Conservation (phyloP, 352 stramenopile species). For the Globisporangium spiculum region DNA sequence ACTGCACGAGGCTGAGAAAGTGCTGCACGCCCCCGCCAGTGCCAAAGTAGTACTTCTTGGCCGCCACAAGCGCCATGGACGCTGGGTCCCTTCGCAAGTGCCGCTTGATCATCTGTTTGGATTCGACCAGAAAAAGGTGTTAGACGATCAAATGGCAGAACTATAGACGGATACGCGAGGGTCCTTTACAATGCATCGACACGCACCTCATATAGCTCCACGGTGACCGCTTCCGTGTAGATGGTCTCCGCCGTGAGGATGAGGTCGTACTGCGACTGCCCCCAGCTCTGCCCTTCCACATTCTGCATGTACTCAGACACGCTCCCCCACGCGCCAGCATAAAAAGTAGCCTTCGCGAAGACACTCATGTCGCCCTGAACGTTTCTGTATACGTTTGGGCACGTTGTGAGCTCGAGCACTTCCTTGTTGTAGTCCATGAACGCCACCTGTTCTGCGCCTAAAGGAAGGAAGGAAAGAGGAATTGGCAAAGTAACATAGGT, state of each 20-base stretch:
- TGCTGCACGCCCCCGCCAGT: slow-evolving; percentile 86
- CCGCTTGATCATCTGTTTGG: slow-evolving; percentile 63
- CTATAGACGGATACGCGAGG: neutral
- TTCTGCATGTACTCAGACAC: slow-evolving; percentile 54
- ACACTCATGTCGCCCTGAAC: slow-evolving; percentile 20
- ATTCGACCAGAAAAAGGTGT: neutral
- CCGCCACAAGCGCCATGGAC: slow-evolving; percentile 62
- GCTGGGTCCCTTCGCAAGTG: slow-evolving; percentile 45
- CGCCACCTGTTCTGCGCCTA: slow-evolving; percentile 51
- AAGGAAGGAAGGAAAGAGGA: too few species aligned
- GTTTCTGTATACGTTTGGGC: slow-evolving; percentile 70
- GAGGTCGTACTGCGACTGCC: slow-evolving; percentile 61
- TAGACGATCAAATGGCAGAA: neutral
- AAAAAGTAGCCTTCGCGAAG: slow-evolving; percentile 55
- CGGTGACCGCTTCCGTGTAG: slow-evolving; percentile 75
- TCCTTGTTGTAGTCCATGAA: slow-evolving; percentile 90
- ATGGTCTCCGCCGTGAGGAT: slow-evolving; percentile 85
- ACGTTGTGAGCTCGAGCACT: slow-evolving; percentile 82
- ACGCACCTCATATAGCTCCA: slow-evolving; percentile 66
- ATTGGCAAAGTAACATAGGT: too few species aligned
- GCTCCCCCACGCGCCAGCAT: slow-evolving; percentile 70
- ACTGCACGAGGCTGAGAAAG: slow-evolving; percentile 58
- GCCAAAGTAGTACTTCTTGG: slow-evolving; percentile 89
- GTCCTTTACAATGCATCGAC: neutral
- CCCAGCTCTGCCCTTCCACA: slow-evolving; percentile 25